Percentiles rank a stretch among this genome's conserved stretches.
These are phyloP conservation scores for Bullera alba DNA, from an alignment of 768 basidiomycete species.

Conservation along the genomic window DNA sequence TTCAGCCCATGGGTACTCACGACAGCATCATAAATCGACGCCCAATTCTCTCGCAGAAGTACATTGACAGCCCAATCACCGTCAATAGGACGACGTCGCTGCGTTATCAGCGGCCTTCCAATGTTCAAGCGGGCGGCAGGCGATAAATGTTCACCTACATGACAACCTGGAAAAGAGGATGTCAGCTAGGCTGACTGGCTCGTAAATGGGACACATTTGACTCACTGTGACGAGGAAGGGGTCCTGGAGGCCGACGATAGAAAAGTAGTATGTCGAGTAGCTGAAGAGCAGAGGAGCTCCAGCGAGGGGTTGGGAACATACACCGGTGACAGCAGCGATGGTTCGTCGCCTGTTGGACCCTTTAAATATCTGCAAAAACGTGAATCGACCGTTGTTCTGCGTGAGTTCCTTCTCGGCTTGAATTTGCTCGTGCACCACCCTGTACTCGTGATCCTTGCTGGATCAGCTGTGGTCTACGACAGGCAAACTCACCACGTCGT, in stretches of 20 bases:
- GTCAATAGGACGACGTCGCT: background rate
- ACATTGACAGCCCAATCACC: background rate
- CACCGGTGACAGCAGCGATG: background rate
- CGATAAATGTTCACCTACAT: too few species aligned
- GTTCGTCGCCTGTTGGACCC: background rate
- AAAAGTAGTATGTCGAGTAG: background rate
- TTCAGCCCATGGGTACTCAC: background rate
- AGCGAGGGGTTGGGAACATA: background rate
- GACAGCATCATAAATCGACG: background rate
- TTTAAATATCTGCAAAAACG: background rate
- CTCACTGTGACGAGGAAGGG: background rate
- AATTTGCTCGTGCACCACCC: background rate
- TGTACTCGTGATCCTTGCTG: background rate
- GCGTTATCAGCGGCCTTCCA: background rate
- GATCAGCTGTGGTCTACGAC: too few species aligned
- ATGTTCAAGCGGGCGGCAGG: background rate
- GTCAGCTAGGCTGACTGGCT: background rate
- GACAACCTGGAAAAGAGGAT: too few species aligned
- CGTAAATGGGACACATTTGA: background rate
- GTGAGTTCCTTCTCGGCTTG: background rate
- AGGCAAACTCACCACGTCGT: constrained; percentile 13
- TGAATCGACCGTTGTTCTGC: background rate
- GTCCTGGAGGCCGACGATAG: background rate
- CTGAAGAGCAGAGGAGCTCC: background rate
- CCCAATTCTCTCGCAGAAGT: background rate